Conservation (phyloP, 768 basidiomycete genomes). For the Wakefieldia striispora region DNA sequence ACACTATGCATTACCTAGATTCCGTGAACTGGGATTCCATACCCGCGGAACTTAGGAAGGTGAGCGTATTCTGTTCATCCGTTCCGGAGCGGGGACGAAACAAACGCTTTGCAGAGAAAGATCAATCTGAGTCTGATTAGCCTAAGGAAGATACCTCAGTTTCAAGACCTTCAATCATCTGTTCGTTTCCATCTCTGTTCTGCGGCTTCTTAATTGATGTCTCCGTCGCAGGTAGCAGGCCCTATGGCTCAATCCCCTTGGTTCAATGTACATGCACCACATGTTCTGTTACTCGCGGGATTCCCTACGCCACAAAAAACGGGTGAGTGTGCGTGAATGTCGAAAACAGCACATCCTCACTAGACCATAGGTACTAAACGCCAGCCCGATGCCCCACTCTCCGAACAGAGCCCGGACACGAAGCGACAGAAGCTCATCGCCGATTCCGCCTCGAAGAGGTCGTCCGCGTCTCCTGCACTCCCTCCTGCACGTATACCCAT, state of each 20-base stretch:
- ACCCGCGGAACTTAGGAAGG: constrained; percentile 61
- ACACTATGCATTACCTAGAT: constrained; percentile 47
- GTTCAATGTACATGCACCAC: constrained; percentile 50
- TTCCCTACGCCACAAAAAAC: constrained; percentile 38
- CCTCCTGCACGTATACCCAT: constrained; percentile 22
- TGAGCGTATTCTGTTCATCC: constrained; percentile 18
- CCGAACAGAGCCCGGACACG: constrained; percentile 42
- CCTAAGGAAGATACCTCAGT: constrained; percentile 43
- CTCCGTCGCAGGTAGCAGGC: constrained; percentile 32
- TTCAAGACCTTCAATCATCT: constrained; percentile 49
- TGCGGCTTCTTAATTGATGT: background rate
- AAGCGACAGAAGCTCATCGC: constrained; percentile 37
- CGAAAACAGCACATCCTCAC: constrained; percentile 10
- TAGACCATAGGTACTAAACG: constrained; percentile 39
- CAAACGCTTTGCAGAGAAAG: constrained; percentile 43
- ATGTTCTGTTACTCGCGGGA: constrained; percentile 48
- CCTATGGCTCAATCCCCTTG: constrained; percentile 45
- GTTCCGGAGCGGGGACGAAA: background rate
- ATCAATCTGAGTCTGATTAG: constrained; percentile 56
- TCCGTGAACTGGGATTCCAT: constrained; percentile 58
- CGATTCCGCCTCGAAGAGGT: constrained; percentile 17
- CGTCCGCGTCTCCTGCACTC: constrained; percentile 21
- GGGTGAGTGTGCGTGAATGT: constrained; percentile 28
- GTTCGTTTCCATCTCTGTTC: constrained; percentile 34
- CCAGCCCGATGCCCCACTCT: constrained; percentile 34